These are phyloP conservation scores for Ceratocystis diversiconidia DNA, from an alignment of 2,329 filamentous ascomycete genomes.

Conservation along the genomic window DNA sequence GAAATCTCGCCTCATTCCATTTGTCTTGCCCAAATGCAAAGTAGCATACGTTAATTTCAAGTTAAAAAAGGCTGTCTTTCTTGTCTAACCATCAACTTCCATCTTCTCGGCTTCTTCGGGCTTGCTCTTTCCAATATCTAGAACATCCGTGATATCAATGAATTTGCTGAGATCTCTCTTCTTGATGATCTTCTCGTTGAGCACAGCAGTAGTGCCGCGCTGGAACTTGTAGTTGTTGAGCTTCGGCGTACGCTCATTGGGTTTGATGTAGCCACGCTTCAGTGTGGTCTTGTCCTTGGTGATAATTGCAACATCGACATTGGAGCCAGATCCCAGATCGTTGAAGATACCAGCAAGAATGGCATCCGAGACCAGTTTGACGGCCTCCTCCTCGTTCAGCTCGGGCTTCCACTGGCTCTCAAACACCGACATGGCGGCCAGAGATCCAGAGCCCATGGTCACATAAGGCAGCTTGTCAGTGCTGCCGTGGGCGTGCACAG, in stretches of 20 bases:
- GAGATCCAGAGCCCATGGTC: constrained; percentile 92
- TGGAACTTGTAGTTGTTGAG: constrained; percentile 84
- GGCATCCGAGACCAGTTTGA: constrained; percentile 69
- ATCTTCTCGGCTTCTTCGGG: constrained; percentile 47
- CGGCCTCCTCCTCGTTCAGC: constrained; percentile 64
- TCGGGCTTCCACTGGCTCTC: constrained; percentile 85
- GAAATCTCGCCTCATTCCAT: neutral
- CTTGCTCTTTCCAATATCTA: constrained; percentile 43
- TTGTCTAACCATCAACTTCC: constrained; percentile 49
- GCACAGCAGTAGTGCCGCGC: constrained; percentile 82
- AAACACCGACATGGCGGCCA: constrained; percentile 96
- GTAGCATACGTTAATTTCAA: neutral
- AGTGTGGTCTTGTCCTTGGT: constrained; percentile 89
- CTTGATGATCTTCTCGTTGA: constrained; percentile 92
- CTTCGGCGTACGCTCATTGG: constrained; percentile 84
- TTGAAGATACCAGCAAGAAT: constrained; percentile 98
- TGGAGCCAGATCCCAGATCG: constrained; percentile 90
- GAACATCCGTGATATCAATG: constrained; percentile 77
- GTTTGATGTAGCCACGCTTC: constrained; percentile 82
- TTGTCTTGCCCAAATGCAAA: neutral
- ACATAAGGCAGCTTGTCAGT: constrained; percentile 99
- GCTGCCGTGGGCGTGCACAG: constrained; percentile 93
- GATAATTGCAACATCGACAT: constrained; percentile 93
- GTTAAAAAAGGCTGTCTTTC: neutral
- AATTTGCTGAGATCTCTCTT: constrained; percentile 91